Evolutionary conservation across 148 eudicot genomes (phyloP), one percentile per base, ranked within the genome.

Genomic region (Camellia lanceoleosa): DNA sequence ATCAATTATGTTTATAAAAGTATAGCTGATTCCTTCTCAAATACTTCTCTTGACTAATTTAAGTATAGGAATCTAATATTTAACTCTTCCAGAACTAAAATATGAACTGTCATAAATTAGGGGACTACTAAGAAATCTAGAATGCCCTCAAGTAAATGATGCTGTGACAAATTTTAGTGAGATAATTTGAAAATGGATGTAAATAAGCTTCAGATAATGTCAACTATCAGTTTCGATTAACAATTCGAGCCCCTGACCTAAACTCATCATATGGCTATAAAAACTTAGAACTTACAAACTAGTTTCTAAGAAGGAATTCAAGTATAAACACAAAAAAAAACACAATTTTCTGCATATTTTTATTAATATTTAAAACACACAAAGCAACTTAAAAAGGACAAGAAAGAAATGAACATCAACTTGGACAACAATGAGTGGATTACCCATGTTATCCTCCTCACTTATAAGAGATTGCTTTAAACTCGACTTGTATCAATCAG

Each of bases 361-460:
- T 11, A 69, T 69, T 59, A 66, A 66, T 20, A 80, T 62, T 18
- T 23, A 47, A 75, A 65, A 4, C n/a, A 56, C 51, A 80, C 11
- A 54, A 52, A 66, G 11, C 38, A 42, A 18, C 14, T 18, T 30
- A 43, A 62, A 63, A 64, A 7, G 56, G 54, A 8, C 61, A 13
- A 23, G 52, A 51, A 54, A 23, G n/a, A 72, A 9, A 19, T 56
- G 47, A 46, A 23, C 12, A 23, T 19, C 49, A 42, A 59, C 2
- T 71, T 75, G 55, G 8, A 18, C 5, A 55, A 64, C 38, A 52
- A 67, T 23, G 5, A 64, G 74, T 56, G 80, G 47, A 61, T 81
- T 91, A 93, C 99, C 99, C 98, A 93, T 96, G 87, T 96, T 98
- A 83, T 93, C 95, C 75, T 92, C 97, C 85, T 93, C 97, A 73